Conservation (phyloP, 2,329 filamentous ascomycete genomes). For the Colletotrichum sp. region DNA sequence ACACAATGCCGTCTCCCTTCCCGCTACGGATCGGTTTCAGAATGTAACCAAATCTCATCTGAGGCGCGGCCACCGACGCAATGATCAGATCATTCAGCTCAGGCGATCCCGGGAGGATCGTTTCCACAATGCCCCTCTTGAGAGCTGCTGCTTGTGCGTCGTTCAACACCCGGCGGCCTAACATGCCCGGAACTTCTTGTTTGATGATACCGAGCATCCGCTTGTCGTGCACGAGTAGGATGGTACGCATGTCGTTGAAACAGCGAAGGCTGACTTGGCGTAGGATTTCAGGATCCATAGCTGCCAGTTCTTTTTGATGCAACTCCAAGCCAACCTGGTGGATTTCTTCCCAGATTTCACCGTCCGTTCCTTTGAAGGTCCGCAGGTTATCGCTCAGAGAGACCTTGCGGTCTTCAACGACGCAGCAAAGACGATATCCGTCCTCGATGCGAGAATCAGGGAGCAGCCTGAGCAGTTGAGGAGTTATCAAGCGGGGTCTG, state of each 20-base stretch:
- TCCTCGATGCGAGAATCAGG: conserved; percentile 25
- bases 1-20: conserved; percentile 43
- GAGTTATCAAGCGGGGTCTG: conserved; percentile 35
- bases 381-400: neutral
- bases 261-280: conserved; percentile 40
- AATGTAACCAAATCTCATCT: conserved; percentile 32
- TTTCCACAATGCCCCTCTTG: conserved; percentile 35
- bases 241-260: conserved; percentile 45
- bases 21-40: conserved; percentile 44
- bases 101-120: conserved; percentile 34
- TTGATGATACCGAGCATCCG: conserved; percentile 44
- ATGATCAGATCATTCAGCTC: conserved; percentile 27
- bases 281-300: conserved; percentile 33
- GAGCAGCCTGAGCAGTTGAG: conserved; percentile 36
- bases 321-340: conserved; percentile 44
- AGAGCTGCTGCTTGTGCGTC: conserved; percentile 29
- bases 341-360: conserved; percentile 36
- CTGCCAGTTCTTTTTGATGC: conserved; percentile 40
- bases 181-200: conserved; percentile 35
- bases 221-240: conserved; percentile 47
- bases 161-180: conserved; percentile 29
- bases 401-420: conserved; percentile 12
- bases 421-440: conserved; percentile 34
- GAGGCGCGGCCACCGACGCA: conserved; percentile 4
- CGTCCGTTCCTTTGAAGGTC: neutral